Evolutionary conservation across 2,329 filamentous ascomycete species (phyloP), one percentile per base, ranked within the genome.

Genomic region (Aspergillus sp.): DNA sequence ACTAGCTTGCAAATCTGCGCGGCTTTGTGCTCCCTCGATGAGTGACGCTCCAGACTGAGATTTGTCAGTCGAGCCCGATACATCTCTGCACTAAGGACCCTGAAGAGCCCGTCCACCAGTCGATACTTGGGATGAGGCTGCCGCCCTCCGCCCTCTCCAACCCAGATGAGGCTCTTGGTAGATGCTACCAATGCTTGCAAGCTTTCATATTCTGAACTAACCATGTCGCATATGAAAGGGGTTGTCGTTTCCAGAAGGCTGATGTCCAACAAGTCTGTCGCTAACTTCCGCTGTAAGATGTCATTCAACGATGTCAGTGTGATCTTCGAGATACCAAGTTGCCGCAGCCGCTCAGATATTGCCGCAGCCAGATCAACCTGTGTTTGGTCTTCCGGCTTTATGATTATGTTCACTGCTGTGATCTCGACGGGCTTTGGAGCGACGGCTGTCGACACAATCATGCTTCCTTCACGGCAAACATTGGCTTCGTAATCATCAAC

Each of bases 401-500:
- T 4, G 12, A 61, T 43, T 10, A 61, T 58, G 45, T 38, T 45
- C 2, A 58, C 21, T 13, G 10, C 12, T 9, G 9, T 23, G 10
- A 17, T 17, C 2, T n/a, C 25, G 3, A 10, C 2, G 1, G 39
- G n/a, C 3, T 4, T 2, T 19, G 53, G 23, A 47, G 41, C 28
- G 17, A 19, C 30, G 1, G 65, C 65, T 23, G 59, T 65, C 10
- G 65, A 60, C 15, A 63, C 54, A 2, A 67, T 60, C 12, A 65
- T 9, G 30, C 51, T 59, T 12, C 39, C 41, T 38, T 65, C 63
- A 30, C 61, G 59, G 19, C 51, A 57, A 2, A 19, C 12, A 3
- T 43, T n/a, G 12, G 64, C 47, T n/a, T 55, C 53, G 39, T 61
- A 66, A 45, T 67, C 65, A 41, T 55, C 30, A 8, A 66, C 13